Evolutionary conservation across 768 basidiomycete species (phyloP), one percentile per base, ranked within the genome.

Genomic region (Tricholoma sp.): DNA sequence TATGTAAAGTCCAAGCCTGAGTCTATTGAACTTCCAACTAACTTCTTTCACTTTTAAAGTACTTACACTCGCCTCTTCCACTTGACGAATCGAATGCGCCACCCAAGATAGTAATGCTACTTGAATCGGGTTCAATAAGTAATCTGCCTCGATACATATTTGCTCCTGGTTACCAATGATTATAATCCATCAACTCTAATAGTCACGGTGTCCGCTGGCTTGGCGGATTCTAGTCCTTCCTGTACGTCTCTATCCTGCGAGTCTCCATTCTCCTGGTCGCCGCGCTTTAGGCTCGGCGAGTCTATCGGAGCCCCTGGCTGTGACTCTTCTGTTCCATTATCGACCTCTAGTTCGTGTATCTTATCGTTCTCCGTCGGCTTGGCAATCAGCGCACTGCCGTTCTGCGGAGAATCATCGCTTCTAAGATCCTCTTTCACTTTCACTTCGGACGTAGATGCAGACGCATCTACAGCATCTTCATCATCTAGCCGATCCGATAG

Each of bases 191-290:
- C 29, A 29, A 34, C 59, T 59, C 32, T 18, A n/a, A 50, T n/a
- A 50, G 47, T 7, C 14, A n/a, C 46, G 11, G 50, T 22, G 11
- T 51, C 19, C 57, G 57, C 54, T 66, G 24, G 29, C 69, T n/a
- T 49, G 64, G 43, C 71, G 66, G 5, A 63, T 72, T 54, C 54
- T 71, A 52, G 29, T 66, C 29, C 67, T 61, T 71, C 50, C 57
- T 62, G 39, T 71, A 63, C 46, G 35, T 69, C 53, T 62, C 57
- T 27, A 63, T 71, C 18, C 66, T 71, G 12, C 64, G 67, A n/a
- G 50, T 71, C 57, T 65, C 59, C 54, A 60, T 66, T 18, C 63
- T 70, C 49, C 31, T 71, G 29, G 43, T 65, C 41, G 59, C 59
- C 14, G 53, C 61, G 35, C 52, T 64, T 29, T 49, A 59, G 14